Base-by-base conservation (phyloP, 495 filamentous ascomycete species). In the Xanthoparmelia taractica region DNA sequence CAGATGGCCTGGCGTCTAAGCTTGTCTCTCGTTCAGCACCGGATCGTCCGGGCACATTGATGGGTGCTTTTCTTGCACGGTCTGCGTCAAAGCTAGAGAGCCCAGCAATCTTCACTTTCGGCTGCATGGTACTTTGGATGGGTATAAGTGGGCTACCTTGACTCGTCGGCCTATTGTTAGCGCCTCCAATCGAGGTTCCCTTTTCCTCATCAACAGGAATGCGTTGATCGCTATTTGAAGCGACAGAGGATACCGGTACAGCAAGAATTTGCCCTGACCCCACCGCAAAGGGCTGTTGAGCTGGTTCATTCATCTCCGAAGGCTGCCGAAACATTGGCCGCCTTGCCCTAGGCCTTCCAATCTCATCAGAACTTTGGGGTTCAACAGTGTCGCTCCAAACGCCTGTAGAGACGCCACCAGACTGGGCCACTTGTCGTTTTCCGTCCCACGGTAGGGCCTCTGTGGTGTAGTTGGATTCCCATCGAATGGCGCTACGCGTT, bases 191-290 rank as follows among this genome's bases (percentile, higher is more conserved):
- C 8, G 48, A 55, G 27, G 50, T 54, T 33, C 50, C 18, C 31
- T 25, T 45, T 33, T 38, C 61, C 20, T 67, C 61, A 8, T 56
- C 61, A 27, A 54, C 13, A 40, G 65, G 23, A 6, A 57, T 59
- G 31, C 59, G 54, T 54, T 56, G 55, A 38, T 66, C 65, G 27
- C 43, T 66, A 29, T 20, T 45, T 41, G 67, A 67, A 17, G 37
- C 59, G 47, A 63, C 55, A 17, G 67, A 68, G 60, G 61, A 66
- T 47, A 48, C 54, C 31, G 48, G 60, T 36, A 62, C 65, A 8
- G 58, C 62, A 47, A 65, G 65, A 43, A 52, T 63, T 41, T 62
- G 62, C 15, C 62, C 65, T 29, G 65, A 48, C 25, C 65, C 61
- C 13, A 62, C n/a, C 25, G 33, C 45, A 23, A 47, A 2, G n/a